Percentiles rank a stretch among this genome's conserved stretches.
These are phyloP conservation scores for Termitomyces sp. DNA, from an alignment of 768 basidiomycete genomes.

Conservation along the genomic window DNA sequence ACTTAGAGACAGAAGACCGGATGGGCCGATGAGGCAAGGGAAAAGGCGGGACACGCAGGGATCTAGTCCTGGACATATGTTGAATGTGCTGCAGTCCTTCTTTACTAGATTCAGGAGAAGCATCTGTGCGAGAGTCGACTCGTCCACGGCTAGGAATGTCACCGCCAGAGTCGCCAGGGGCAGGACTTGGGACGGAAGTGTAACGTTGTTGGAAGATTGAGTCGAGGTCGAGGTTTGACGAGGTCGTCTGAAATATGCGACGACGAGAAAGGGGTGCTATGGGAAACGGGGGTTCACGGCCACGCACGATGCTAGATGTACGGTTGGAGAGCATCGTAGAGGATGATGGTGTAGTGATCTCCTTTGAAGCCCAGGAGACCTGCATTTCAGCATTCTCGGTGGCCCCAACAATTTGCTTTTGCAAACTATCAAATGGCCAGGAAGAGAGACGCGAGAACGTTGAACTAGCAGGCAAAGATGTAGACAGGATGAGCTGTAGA, in stretches of 20 bases:
- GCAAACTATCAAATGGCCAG: not conserved
- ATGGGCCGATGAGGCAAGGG: not conserved
- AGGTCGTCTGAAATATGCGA: not conserved
- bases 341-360: not conserved
- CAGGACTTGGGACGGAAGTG: not conserved
- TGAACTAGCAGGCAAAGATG: not conserved
- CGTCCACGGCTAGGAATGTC: not conserved
- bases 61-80: not conserved
- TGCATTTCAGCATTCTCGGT: not conserved
- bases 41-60: not conserved
- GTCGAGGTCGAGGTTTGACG: not conserved
- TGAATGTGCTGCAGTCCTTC: not conserved
- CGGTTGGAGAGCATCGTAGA: not conserved
- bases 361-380: not conserved
- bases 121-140: not conserved
- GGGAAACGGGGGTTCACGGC: conserved; percentile 9
- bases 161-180: not conserved
- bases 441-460: not conserved
- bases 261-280: not conserved
- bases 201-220: not conserved
- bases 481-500: conserved; percentile 4
- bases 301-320: conserved; percentile 1
- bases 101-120: not conserved
- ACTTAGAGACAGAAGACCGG: not conserved
- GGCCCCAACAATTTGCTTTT: not conserved